Conservation (phyloP, 768 basidiomycete species). For the Boletellus emodensis region DNA sequence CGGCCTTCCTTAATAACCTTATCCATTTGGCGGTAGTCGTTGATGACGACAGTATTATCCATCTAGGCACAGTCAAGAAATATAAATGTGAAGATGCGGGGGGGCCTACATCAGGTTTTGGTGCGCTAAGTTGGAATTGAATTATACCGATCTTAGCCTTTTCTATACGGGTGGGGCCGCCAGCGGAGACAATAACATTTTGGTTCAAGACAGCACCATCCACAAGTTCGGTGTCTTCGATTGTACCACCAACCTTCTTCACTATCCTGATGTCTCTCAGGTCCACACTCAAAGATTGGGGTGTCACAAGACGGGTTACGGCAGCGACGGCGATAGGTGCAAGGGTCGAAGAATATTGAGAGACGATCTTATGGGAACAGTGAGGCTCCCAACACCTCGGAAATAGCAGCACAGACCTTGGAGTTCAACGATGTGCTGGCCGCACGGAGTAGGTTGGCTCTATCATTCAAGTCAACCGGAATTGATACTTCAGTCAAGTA, state of each 20-base stretch:
- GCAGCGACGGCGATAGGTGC: conserved; percentile 99
- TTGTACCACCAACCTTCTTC: conserved; percentile 98
- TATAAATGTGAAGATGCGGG: not conserved
- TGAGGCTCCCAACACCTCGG: conserved; percentile 5
- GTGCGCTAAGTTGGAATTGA: conserved; percentile 96
- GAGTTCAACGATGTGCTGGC: conserved; percentile 96
- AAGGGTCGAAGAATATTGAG: conserved; percentile 96
- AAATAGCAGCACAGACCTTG: conserved; percentile 52
- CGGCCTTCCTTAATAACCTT: conserved; percentile 99
- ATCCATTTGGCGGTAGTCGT: conserved; percentile 99
- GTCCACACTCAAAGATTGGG: conserved; percentile 92
- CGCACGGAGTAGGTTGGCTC: conserved; percentile 78
- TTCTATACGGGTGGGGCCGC: conserved; percentile 92
- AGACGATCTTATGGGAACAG: conserved; percentile 70
- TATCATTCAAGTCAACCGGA: conserved; percentile 88
- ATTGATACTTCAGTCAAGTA: conserved; percentile 89
- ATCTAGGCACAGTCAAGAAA: conserved; percentile 52
- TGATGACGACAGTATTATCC: conserved; percentile 99
- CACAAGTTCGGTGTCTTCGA: conserved; percentile 96
- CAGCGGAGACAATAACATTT: conserved; percentile 84
- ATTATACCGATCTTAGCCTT: conserved; percentile 98
- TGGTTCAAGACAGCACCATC: conserved; percentile 98
- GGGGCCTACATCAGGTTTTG: conserved; percentile 87
- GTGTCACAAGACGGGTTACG: conserved; percentile 85
- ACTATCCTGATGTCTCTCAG: conserved; percentile 94